These are phyloP conservation scores for Saccharomycopsis hybrid DNA, from an alignment of 1,139 yeast genomes.

Conservation along the genomic window DNA sequence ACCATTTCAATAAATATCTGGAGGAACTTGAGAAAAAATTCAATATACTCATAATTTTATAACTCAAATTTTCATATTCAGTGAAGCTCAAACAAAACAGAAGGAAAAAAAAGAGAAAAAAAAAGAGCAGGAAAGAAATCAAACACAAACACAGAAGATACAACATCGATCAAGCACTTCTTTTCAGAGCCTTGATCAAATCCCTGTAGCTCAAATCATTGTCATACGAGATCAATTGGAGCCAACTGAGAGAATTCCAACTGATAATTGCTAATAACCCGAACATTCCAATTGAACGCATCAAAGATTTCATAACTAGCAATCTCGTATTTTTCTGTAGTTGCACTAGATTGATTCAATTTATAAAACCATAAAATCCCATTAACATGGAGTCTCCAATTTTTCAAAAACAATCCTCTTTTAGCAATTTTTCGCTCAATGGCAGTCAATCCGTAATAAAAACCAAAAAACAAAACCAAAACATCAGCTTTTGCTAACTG, in stretches of 20 bases:
- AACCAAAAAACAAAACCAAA: slow-evolving; percentile 52
- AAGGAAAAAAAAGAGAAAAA: too few relatives aligned
- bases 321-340: slow-evolving; percentile 27
- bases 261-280: slow-evolving; percentile 23
- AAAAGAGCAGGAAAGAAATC: too few relatives aligned
- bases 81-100: too few relatives aligned
- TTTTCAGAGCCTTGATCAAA: too few relatives aligned
- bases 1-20: too few relatives aligned
- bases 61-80: too few relatives aligned
- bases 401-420: slow-evolving; percentile 28
- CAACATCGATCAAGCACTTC: too few relatives aligned
- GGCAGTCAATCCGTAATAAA: slow-evolving; percentile 50
- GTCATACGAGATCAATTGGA: background rate
- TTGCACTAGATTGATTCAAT: slow-evolving; percentile 21
- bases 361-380: slow-evolving; percentile 16
- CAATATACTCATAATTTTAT: too few relatives aligned
- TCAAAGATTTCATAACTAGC: slow-evolving; percentile 34
- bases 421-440: slow-evolving; percentile 35
- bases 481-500: slow-evolving; percentile 31
- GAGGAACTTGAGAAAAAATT: too few relatives aligned
- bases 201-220: too few relatives aligned
- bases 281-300: slow-evolving; percentile 31
- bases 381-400: slow-evolving; percentile 28
- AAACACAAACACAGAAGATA: too few relatives aligned
- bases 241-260: slow-evolving; percentile 22